A percentile compares a stretch with the other conserved stretches of the same genome.
These are phyloP conservation scores for Canavalia ensiformis DNA, from an alignment of 306 rosid species.

Conservation along the genomic window DNA sequence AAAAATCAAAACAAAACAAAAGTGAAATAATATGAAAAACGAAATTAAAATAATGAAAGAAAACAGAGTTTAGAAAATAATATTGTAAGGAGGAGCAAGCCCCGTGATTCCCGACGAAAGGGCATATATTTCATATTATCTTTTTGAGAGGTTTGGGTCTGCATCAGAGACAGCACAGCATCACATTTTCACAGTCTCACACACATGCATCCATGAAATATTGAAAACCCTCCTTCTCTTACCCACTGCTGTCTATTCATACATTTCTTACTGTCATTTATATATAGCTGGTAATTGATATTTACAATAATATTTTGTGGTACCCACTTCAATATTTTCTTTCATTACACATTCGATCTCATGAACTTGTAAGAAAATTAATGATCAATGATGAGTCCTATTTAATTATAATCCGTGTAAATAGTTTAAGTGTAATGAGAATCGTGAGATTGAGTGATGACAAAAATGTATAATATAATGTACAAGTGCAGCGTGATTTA, in stretches of 20 bases:
- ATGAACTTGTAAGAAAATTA: not conserved
- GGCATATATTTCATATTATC: constrained; percentile 49
- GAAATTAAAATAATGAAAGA: constrained; percentile 42
- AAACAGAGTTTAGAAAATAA: constrained; percentile 41
- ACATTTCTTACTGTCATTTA: constrained; percentile 41
- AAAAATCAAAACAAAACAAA: constrained; percentile 29
- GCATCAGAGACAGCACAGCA: constrained; percentile 70
- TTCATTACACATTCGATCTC: constrained; percentile 11
- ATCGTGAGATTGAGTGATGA: not conserved
- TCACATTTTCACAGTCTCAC: constrained; percentile 47
- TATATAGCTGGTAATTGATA: constrained; percentile 25
- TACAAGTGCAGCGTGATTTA: not conserved
- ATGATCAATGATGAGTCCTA: not conserved
- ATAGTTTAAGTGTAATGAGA: not conserved
- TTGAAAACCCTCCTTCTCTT: constrained; percentile 5
- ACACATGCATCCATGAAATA: constrained; percentile 54
- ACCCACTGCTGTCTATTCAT: constrained; percentile 45
- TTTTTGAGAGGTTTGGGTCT: constrained; percentile 50
- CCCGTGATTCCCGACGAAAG: constrained; percentile 81
- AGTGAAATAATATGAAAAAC: constrained; percentile 15
- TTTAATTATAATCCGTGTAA: constrained; percentile 11
- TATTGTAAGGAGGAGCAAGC: constrained; percentile 53
- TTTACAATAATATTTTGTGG: not conserved
- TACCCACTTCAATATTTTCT: not conserved
- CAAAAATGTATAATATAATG: not conserved